Base-by-base conservation (phyloP, 2,329 filamentous ascomycete species). In the Penicillium nordicum region DNA sequence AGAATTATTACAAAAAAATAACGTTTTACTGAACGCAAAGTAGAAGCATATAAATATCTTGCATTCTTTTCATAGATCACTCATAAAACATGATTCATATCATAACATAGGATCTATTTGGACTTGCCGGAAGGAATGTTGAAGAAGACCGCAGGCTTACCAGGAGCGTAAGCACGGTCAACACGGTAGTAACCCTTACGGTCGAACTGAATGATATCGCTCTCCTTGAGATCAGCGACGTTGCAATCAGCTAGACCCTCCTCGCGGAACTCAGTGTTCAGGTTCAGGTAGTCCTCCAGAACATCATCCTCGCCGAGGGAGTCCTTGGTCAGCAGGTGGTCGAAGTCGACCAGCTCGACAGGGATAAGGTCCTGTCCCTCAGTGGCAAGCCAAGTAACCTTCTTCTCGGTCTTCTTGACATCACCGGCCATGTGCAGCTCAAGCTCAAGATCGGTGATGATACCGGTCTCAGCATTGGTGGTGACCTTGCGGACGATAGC, bases 181-280 rank as follows among this genome's bases (percentile, higher is more conserved):
- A 96, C 87, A 50, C 93, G 83, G 80, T 89, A 97, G 77, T 90
- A 97, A 1, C 92, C 93, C 76, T 93, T 91, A 59, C 93, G 84
- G 80, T 97, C 93, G 44, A 97, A 88, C 79, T 97, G 94, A 65
- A 97, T 91, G 60, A 97, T 93, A 66, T 96, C 92, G 68, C 91
- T 89, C 72, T 86, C 87, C 81, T 91, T 92, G 44, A 97, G 80
- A 60, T 85, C 80, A 0, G 83, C 82, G 0, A 96, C 88, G 66
- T 92, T 95, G 69, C 85, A 87, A 69, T 97, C 93, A 27, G 90
- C 92, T 51, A 90, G 72, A 1, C 89, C 90, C 62, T 88, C 83
- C 50, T 88, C 88, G 74, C 87, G 86, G 55, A 84, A 86, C 69
- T 90, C 87, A 0, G 91, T 96, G 53, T 86, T 79, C 25, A 85